Conservation (phyloP, 768 basidiomycete species). For the Lactifluus volemus region DNA sequence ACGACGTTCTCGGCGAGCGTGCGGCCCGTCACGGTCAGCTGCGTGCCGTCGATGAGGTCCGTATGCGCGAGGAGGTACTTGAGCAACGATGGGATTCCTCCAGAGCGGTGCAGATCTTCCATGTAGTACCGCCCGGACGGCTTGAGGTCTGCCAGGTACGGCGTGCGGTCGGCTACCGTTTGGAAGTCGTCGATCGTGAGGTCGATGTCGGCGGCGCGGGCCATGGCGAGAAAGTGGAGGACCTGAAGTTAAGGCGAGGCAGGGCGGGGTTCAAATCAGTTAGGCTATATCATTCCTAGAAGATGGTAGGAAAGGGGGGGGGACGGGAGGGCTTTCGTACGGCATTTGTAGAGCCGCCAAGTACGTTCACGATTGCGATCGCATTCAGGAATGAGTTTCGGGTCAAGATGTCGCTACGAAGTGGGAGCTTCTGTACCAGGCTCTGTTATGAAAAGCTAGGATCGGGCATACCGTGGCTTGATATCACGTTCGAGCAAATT, state of each 20-base stretch:
- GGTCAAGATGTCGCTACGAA: constrained; percentile 50
- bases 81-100: constrained; percentile 76
- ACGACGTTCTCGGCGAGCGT: constrained; percentile 82
- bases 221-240: constrained; percentile 77
- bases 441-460: neutral
- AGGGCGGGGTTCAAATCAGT: too few species aligned
- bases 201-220: constrained; percentile 65
- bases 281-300: too few species aligned
- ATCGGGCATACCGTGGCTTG: constrained; percentile 55
- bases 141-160: constrained; percentile 79
- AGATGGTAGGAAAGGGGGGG: too few species aligned
- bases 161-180: constrained; percentile 65
- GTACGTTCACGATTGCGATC: constrained; percentile 65
- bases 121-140: constrained; percentile 84
- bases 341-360: constrained; percentile 86
- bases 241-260: constrained; percentile 36
- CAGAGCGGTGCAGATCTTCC: constrained; percentile 82
- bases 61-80: constrained; percentile 78
- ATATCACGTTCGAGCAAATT: constrained; percentile 66
- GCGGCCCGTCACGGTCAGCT: constrained; percentile 86
- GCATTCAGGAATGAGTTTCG: constrained; percentile 75
- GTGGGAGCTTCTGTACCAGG: neutral
- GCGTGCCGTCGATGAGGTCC: constrained; percentile 69
- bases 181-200: constrained; percentile 86
- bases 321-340: constrained; percentile 27